Conservation (phyloP, 495 filamentous ascomycete genomes). For the Talaromyces trachyspermus region DNA sequence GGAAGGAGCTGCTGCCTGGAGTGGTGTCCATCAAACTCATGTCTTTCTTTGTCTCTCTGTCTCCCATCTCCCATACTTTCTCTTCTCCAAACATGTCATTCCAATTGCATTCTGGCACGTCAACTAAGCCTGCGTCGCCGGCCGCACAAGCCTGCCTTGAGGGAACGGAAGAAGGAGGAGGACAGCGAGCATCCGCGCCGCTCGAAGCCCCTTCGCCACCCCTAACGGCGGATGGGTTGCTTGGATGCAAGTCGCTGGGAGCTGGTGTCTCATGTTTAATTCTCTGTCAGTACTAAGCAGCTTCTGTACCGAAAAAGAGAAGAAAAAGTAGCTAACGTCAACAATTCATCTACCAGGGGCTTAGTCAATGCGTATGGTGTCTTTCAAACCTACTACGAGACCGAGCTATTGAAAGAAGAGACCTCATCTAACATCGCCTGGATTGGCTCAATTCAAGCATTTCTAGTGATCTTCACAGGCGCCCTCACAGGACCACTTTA, state of each 20-base stretch:
- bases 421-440: slow-evolving; percentile 15
- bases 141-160: too few relatives aligned
- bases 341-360: slow-evolving; percentile 13
- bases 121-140: too few relatives aligned
- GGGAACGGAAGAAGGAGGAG: too few relatives aligned
- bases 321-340: not conserved
- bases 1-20: too few relatives aligned
- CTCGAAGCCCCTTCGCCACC: not conserved
- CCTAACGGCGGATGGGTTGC: not conserved
- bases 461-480: slow-evolving; percentile 24
- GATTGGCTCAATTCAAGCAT: not conserved
- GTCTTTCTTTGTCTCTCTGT: too few relatives aligned
- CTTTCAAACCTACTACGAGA: slow-evolving; percentile 43
- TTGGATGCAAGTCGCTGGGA: not conserved
- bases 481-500: slow-evolving; percentile 62
- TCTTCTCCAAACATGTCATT: too few relatives aligned
- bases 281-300: not conserved
- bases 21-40: too few relatives aligned
- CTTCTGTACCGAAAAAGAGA: not conserved
- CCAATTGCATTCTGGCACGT: too few relatives aligned
- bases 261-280: not conserved
- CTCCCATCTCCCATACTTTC: too few relatives aligned
- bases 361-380: slow-evolving; percentile 44
- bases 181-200: not conserved
- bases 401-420: slow-evolving; percentile 18